Conservation (phyloP, 176 grass and related monocot genomes). For the Miscanthus lutarioriparius region DNA sequence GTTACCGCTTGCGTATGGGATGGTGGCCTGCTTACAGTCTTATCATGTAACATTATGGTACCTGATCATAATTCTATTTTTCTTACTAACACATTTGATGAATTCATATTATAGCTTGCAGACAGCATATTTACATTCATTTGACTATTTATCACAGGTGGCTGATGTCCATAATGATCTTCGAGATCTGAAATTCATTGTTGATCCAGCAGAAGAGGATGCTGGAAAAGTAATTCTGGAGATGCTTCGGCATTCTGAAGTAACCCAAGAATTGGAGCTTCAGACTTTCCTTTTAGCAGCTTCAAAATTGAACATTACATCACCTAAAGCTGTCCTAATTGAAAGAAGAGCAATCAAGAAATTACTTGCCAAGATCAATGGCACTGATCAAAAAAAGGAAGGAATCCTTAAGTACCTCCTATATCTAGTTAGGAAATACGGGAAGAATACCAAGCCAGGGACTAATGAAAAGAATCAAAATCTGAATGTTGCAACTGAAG, state of each 20-base stretch:
- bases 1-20: too few species aligned
- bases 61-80: background rate
- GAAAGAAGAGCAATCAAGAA: conserved; percentile 82
- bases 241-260: conserved; percentile 54
- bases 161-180: conserved; percentile 72
- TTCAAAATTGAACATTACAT: conserved; percentile 73
- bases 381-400: conserved; percentile 71
- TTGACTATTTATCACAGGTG: conserved; percentile 39
- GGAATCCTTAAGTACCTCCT: conserved; percentile 54
- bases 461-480: conserved; percentile 29
- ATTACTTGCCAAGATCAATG: conserved; percentile 51
- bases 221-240: conserved; percentile 65
- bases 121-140: conserved; percentile 2
- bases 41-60: background rate
- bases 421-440: conserved; percentile 71
- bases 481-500: background rate
- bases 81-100: background rate
- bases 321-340: conserved; percentile 83
- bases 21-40: too few species aligned
- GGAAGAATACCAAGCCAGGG: conserved; percentile 55
- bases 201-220: conserved; percentile 65
- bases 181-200: conserved; percentile 55
- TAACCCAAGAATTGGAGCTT: conserved; percentile 63
- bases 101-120: conserved; percentile 16
- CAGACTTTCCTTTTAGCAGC: conserved; percentile 58